A percentile compares a stretch with the other conserved stretches of the same genome.
phyloP scores from a whole-genome alignment of 164 flowering plant species.

The Magnolia sinica region DNA sequence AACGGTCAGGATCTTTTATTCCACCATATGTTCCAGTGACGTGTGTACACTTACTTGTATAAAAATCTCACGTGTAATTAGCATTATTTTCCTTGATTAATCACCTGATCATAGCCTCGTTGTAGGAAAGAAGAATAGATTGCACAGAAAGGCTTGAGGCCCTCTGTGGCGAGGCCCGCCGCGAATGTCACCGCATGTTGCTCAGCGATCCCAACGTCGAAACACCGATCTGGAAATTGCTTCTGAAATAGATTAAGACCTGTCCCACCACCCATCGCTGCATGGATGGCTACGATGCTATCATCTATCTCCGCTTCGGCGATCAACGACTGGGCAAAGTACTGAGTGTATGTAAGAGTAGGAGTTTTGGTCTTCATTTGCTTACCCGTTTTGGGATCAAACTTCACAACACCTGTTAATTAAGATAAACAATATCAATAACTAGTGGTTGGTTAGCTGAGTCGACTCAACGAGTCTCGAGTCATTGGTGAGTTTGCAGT shows the following conservation, averaged over 20 bases:
- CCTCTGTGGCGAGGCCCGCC: constrained; percentile 58
- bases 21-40: not conserved
- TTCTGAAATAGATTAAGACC: constrained; percentile 47
- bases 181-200: constrained; percentile 62
- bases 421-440: not conserved
- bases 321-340: constrained; percentile 45
- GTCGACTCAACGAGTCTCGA: too few relatives aligned
- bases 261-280: constrained; percentile 66
- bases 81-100: not conserved
- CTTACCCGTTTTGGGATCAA: constrained; percentile 46
- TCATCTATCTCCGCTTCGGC: constrained; percentile 47
- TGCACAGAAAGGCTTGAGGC: constrained; percentile 52
- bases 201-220: constrained; percentile 59
- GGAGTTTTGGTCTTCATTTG: constrained; percentile 34
- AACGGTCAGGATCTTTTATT: too few relatives aligned
- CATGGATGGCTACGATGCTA: constrained; percentile 50
- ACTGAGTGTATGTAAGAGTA: constrained; percentile 39
- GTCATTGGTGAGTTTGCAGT: not conserved
- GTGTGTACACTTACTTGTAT: too few relatives aligned
- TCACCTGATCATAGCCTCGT: constrained; percentile 54
- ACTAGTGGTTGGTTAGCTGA: too few relatives aligned
- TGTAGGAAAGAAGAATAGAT: constrained; percentile 55
- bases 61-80: too few relatives aligned
- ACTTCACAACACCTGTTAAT: constrained; percentile 47
- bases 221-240: constrained; percentile 37